phyloP scores from a whole-genome alignment of 768 basidiomycete species.

The Symmetrospora coprosmae region DNA sequence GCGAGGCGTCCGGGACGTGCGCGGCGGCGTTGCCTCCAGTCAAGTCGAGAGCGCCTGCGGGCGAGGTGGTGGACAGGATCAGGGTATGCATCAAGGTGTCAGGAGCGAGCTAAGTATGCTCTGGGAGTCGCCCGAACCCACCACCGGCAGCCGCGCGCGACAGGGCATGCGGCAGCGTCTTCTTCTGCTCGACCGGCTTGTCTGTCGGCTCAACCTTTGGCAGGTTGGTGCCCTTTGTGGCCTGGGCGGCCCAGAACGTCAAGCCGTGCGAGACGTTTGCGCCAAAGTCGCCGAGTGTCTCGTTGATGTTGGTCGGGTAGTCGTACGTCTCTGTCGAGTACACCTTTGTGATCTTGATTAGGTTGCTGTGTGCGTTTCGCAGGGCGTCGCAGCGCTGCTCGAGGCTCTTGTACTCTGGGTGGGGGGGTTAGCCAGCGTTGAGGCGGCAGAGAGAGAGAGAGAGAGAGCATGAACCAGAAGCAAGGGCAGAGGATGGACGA shows the following conservation, averaged over 20 bases:
- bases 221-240: slow-evolving; percentile 43
- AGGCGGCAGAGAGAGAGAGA: not conserved
- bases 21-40: not conserved
- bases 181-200: slow-evolving; percentile 54
- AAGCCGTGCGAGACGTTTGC: slow-evolving; percentile 58
- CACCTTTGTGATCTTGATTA: slow-evolving; percentile 65
- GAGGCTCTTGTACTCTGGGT: slow-evolving; percentile 82
- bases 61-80: not conserved
- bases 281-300: slow-evolving; percentile 59
- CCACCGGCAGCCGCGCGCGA: slow-evolving; percentile 59
- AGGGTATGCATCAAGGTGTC: not conserved
- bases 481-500: no score
- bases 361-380: slow-evolving; percentile 41
- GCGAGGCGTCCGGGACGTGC: not conserved
- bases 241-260: slow-evolving; percentile 60
- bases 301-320: slow-evolving; percentile 50
- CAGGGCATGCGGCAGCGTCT: slow-evolving; percentile 92
- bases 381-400: slow-evolving; percentile 90
- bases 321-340: slow-evolving; percentile 60
- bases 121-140: slow-evolving; percentile 42
- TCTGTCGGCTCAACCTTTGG: slow-evolving; percentile 44
- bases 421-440: slow-evolving; percentile 19
- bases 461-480: no score
- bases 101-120: slow-evolving; percentile 30
- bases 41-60: slow-evolving; percentile 6